Evolutionary conservation across 164 flowering plant genomes (phyloP).

Genomic region (Saururus chinensis): DNA sequence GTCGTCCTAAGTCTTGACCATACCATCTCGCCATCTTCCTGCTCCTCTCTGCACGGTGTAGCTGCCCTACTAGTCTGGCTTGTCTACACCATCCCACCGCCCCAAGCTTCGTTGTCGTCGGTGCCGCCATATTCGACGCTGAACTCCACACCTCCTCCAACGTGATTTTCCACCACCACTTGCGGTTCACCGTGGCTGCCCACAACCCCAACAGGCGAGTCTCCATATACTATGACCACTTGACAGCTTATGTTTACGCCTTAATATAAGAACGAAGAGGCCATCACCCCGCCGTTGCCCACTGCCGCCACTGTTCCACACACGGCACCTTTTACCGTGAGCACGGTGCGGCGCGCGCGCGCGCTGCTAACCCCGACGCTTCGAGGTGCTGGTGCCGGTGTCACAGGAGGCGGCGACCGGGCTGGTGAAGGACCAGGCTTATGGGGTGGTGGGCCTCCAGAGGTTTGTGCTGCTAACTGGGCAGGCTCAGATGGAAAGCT

Average conservation of each 20-base stretch:
- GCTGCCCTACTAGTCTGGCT: constrained; percentile 53
- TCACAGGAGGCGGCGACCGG: constrained; percentile 50
- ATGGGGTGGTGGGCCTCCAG: constrained; percentile 61
- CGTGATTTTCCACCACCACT: constrained; percentile 31
- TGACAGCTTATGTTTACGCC: constrained; percentile 49
- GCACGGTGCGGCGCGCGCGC: too few relatives aligned
- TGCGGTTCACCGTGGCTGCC: constrained; percentile 64
- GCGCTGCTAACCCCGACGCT: too few relatives aligned
- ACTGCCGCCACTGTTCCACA: constrained; percentile 53
- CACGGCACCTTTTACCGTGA: too few relatives aligned
- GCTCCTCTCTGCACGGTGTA: constrained; percentile 45
- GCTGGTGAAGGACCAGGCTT: constrained; percentile 39
- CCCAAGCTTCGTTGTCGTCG: constrained; percentile 55
- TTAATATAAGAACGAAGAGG: constrained; percentile 42
- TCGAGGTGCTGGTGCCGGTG: constrained; percentile 44
- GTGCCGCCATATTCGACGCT: constrained; percentile 54
- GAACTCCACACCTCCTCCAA: constrained; percentile 39
- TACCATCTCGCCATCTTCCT: constrained; percentile 20
- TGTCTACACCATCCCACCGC: constrained; percentile 57
- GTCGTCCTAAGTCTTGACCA: constrained; percentile 12
- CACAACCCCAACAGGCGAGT: constrained; percentile 67
- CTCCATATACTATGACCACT: constrained; percentile 45
- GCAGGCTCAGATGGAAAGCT: constrained; percentile 60
- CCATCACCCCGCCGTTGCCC: constrained; percentile 42
- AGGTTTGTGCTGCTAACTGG: constrained; percentile 50